A percentile compares a stretch with the other conserved stretches of the same genome.
Evolutionary conservation across 1,139 yeast genomes (phyloP).

Genomic region (Pichia norvegensis): DNA sequence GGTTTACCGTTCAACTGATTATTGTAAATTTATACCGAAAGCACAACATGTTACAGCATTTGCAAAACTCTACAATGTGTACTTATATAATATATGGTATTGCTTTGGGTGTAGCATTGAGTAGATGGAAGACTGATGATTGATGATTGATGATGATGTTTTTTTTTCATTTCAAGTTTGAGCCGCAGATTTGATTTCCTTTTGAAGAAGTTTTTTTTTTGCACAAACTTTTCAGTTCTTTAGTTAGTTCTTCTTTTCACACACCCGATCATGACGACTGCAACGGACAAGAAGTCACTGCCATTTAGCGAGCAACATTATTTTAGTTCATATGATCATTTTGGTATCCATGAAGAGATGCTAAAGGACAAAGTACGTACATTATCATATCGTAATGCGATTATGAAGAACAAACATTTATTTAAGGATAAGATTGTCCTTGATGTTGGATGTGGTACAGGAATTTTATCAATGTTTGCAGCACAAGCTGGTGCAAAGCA

Average conservation of each 20-base stretch:
- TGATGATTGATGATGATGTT: too few species aligned
- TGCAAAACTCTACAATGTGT: too few species aligned
- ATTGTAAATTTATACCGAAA: too few species aligned
- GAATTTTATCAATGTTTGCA: constrained; percentile 96
- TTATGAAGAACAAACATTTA: constrained; percentile 79
- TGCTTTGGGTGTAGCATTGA: too few species aligned
- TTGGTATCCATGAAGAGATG: constrained; percentile 98
- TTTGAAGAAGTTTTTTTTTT: not conserved
- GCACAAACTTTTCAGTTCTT: not conserved
- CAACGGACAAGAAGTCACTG: constrained; percentile 44
- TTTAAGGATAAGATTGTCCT: constrained; percentile 93
- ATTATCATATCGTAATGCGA: constrained; percentile 84
- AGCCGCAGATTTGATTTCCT: too few species aligned
- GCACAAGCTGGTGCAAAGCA: constrained; percentile 96
- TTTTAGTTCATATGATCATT: constrained; percentile 91
- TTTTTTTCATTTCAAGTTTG: too few species aligned
- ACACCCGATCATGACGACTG: constrained; percentile 8
- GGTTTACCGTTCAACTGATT: too few species aligned
- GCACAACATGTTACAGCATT: too few species aligned
- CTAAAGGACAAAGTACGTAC: constrained; percentile 93
- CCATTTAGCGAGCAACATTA: constrained; percentile 81
- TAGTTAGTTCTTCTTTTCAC: not conserved
- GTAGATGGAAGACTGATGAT: too few species aligned
- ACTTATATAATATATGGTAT: too few species aligned
- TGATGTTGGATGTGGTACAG: constrained; percentile 99